A percentile compares a stretch with the other conserved stretches of the same genome.
These are phyloP conservation scores for Fabrea salina DNA, from an alignment of 169 alveolate species.

Conservation along the genomic window DNA sequence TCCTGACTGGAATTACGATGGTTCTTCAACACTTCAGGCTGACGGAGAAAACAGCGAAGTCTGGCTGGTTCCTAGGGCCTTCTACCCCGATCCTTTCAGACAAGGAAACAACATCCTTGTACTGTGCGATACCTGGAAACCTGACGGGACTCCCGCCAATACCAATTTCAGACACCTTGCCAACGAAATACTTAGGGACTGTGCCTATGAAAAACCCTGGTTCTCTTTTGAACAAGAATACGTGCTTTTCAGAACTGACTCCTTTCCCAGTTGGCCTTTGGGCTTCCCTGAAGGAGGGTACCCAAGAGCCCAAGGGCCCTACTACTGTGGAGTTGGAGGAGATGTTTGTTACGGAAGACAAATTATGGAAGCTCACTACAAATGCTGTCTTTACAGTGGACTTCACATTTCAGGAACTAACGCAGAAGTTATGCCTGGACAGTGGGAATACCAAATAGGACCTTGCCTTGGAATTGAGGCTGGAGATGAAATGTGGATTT, in stretches of 20 bases:
- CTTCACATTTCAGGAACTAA: slow-evolving; percentile 57
- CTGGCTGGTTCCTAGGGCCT: slow-evolving; percentile 48
- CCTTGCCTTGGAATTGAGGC: slow-evolving; percentile 60
- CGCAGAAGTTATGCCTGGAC: slow-evolving; percentile 71
- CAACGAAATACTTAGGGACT: slow-evolving; percentile 35
- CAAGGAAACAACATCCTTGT: slow-evolving; percentile 45
- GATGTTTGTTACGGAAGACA: slow-evolving; percentile 60
- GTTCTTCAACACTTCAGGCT: slow-evolving; percentile 61
- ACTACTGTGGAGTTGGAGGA: slow-evolving; percentile 69
- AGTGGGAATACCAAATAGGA: slow-evolving; percentile 72
- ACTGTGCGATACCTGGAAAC: slow-evolving; percentile 49
- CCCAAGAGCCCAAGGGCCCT: slow-evolving; percentile 73
- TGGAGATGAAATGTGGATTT: slow-evolving; percentile 68
- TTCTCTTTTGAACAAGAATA: slow-evolving; percentile 71
- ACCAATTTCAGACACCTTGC: slow-evolving; percentile 56
- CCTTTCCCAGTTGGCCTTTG: slow-evolving; percentile 57
- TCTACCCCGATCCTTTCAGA: slow-evolving; percentile 70
- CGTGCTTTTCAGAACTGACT: slow-evolving; percentile 44
- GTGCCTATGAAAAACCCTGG: slow-evolving; percentile 59
- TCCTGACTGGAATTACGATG: slow-evolving; percentile 75
- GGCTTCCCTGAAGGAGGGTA: slow-evolving; percentile 77
- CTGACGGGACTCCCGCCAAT: slow-evolving; percentile 60
- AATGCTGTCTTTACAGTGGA: slow-evolving; percentile 58
- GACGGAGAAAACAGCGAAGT: slow-evolving; percentile 60
- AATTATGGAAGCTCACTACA: slow-evolving; percentile 59